Evolutionary conservation across 2,329 filamentous ascomycete species (phyloP), one percentile per base, ranked within the genome.

Genomic region (Gremmenia infestans): DNA sequence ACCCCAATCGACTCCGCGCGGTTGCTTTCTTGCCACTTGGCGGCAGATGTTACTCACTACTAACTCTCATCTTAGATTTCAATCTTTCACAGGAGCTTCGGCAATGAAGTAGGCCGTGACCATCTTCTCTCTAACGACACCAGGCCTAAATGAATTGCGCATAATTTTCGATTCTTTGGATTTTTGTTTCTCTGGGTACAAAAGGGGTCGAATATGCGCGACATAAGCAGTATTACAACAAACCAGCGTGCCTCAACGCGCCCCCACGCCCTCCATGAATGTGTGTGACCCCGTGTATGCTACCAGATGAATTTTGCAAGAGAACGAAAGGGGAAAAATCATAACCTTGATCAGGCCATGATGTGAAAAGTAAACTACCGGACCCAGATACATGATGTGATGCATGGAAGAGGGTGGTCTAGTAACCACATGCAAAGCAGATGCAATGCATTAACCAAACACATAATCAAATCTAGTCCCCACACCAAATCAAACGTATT

Each of bases 251-350:
- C 36, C 36, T 36, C 25, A 36, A 17, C 28, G 25, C 39, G 12
- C 19, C 28, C n/a, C 43, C 40, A 43, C 23, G 19, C 45, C 45
- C 22, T 25, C 45, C 45, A 25, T 15, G 45, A 47, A 47, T 55
- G 52, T 59, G 54, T 17, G 14, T 17, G 56, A 51, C 55, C 59
- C 60, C 60, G 55, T 63, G 61, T 65, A 62, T 65, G 63, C 58
- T 60, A 60, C 60, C 60, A 63, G 56, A 40, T 48, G 51, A 59
- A 59, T 59, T 62, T 60, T 56, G 47, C 43, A 23, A 39, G 28
- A 45, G 47, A 50, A 48, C 23, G 50, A 54, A 53, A 23, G 40
- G 22, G 19, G 45, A 28, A 35, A 54, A 51, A 51, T 14, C 17
- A 46, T n/a, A 43, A 46, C 25, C 43, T 11, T 14, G 46, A 42